Evolutionary conservation across 78 protist genomes (phyloP).

Genomic region (Guillardia theta): DNA sequence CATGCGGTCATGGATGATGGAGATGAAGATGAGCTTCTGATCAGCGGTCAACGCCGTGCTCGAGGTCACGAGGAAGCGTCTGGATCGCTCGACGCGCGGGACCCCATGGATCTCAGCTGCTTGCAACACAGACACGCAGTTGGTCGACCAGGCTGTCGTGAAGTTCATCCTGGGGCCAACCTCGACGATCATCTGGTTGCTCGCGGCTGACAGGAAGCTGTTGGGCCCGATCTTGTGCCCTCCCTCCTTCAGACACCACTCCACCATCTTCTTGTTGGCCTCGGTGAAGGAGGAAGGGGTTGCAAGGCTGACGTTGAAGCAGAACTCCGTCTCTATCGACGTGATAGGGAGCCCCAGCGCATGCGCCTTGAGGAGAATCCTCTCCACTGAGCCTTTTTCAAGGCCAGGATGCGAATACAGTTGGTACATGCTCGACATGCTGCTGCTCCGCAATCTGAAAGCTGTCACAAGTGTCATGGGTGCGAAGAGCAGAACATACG

Average conservation of each 20-base stretch:
- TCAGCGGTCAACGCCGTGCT: background rate
- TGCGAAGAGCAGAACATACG: no score
- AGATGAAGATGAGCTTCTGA: background rate
- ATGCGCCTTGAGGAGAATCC: background rate
- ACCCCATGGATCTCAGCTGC: constrained; percentile 19
- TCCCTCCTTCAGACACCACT: constrained; percentile 32
- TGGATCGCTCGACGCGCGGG: constrained; percentile 72
- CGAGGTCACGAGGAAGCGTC: constrained; percentile 57
- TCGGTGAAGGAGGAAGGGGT: no score
- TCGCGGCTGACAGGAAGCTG: background rate
- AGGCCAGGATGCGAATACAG: background rate
- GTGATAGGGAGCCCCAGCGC: background rate
- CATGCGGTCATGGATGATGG: constrained; percentile 84
- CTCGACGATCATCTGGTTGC: constrained; percentile 38
- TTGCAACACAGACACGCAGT: constrained; percentile 75
- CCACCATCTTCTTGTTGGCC: background rate
- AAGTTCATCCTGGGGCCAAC: constrained; percentile 85
- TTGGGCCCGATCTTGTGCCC: background rate
- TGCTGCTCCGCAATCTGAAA: background rate
- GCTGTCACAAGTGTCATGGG: no score
- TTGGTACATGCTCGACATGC: background rate
- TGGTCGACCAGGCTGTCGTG: constrained; percentile 79
- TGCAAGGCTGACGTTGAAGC: constrained; percentile 37
- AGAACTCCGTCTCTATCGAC: constrained; percentile 32
- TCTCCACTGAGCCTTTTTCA: background rate